Evolutionary conservation across 2,329 filamentous ascomycete genomes (phyloP), one percentile per base, ranked within the genome.

Genomic region (Beauveria australis): DNA sequence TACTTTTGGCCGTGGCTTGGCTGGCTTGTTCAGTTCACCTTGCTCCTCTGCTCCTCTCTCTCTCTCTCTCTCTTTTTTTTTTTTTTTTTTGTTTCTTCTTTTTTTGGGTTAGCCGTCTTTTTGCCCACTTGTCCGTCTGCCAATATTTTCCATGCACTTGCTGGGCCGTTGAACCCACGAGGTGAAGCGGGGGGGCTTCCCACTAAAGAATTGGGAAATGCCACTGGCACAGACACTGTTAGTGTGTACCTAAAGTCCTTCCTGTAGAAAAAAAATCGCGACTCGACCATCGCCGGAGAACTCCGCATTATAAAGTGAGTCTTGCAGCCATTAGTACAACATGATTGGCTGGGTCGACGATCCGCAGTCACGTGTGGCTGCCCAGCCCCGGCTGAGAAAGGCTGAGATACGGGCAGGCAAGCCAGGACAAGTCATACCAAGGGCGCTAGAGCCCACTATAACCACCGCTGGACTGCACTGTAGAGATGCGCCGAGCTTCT

Each of bases 161-260:
- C 43, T 33, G 24, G 58, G 52, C 51, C 59, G 52, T 49, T 54
- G 59, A 54, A 54, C 19, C 52, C 33, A 56, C 52, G 59, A 56
- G 44, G 30, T 47, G 52, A 41, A 47, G 59, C 43, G 43, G 52
- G 43, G 52, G 57, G 59, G 8, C 24, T 43, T 22, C 18, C 59
- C 59, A 59, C 37, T 58, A 33, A 51, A 18, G 51, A 24, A 49
- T n/a, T 28, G 47, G 4, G 2, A 26, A 48, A 48, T n/a, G 22
- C 33, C 8, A 47, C 44, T 41, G 19, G 19, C 22, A 26, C 30
- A 40, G 44, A 6, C 14, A 43, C 18, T 44, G 33, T 33, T 33
- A 52, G 47, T 26, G 56, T 59, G 22, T 28, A 26, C 2, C 3
- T 9, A 37, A 9, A 43, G 26, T 37, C 30, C 46, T 28, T 28